Evolutionary conservation across 75 land plant species (phyloP).

Genomic region (Pinus taeda): DNA sequence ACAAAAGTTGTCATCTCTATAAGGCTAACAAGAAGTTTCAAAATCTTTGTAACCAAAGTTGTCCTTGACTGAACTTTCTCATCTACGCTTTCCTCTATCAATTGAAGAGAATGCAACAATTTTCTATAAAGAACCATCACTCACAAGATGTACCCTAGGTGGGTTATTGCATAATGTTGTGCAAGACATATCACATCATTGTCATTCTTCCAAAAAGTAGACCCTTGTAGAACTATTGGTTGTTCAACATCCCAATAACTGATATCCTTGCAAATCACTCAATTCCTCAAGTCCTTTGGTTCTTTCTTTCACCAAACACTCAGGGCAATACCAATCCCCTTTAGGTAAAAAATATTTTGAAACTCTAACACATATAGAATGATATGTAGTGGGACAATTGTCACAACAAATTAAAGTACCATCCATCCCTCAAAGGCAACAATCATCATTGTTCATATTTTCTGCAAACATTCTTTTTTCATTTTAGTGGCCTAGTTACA

Average conservation of each 20-base stretch:
- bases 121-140: conserved; percentile 39
- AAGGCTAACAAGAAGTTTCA: conserved; percentile 56
- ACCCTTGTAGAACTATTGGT: conserved; percentile 9
- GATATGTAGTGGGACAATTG: conserved; percentile 97
- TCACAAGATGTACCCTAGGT: conserved; percentile 47
- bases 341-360: conserved; percentile 60
- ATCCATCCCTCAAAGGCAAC: conserved; percentile 93
- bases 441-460: conserved; percentile 79
- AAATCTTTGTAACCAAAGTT: conserved; percentile 45
- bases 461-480: neutral
- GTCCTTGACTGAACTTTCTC: conserved; percentile 34
- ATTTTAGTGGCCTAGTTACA: neutral
- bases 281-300: conserved; percentile 28
- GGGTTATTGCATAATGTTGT: conserved; percentile 62
- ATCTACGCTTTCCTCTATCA: conserved; percentile 35
- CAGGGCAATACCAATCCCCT: conserved; percentile 98
- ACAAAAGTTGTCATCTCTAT: conserved; percentile 30
- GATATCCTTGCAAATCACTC: conserved; percentile 60
- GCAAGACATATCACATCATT: conserved; percentile 37
- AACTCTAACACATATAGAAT: conserved; percentile 91
- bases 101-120: conserved; percentile 26
- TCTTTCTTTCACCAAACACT: conserved; percentile 48
- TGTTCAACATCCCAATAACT: conserved; percentile 27
- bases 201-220: conserved; percentile 12
- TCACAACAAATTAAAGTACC: conserved; percentile 95